These are phyloP conservation scores for Geosmithia flava DNA, from an alignment of 2,329 filamentous ascomycete species.

Conservation along the genomic window DNA sequence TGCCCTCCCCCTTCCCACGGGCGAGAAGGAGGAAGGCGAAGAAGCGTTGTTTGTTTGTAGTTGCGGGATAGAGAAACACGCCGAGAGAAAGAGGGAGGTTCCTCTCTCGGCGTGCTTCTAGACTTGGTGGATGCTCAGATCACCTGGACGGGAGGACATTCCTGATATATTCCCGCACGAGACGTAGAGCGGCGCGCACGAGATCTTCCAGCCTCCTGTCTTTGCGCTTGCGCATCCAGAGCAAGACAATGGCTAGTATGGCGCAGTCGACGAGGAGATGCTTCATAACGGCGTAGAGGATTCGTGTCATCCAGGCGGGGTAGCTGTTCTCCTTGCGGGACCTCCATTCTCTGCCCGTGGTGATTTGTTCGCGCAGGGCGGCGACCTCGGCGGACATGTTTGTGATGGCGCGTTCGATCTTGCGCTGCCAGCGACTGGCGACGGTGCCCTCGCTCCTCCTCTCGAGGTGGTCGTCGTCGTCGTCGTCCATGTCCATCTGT, in stretches of 20 bases:
- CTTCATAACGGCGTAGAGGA: constrained; percentile 56
- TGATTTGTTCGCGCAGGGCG: constrained; percentile 82
- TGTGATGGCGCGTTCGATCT: constrained; percentile 75
- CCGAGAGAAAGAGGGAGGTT: no score
- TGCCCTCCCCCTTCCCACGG: no score
- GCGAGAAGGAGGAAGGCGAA: no score
- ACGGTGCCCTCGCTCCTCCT: constrained; percentile 14
- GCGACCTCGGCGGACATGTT: constrained; percentile 89
- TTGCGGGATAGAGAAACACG: no score
- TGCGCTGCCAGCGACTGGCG: constrained; percentile 58
- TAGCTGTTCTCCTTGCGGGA: constrained; percentile 52
- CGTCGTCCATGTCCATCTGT: constrained; percentile 31
- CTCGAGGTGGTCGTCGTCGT: constrained; percentile 23
- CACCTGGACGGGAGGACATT: constrained; percentile 46
- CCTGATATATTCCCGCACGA: constrained; percentile 45
- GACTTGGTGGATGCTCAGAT: constrained; percentile 8
- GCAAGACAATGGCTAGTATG: constrained; percentile 49
- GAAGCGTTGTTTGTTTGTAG: neutral
- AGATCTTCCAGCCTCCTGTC: constrained; percentile 63
- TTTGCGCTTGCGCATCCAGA: constrained; percentile 62
- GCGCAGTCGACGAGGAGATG: constrained; percentile 64
- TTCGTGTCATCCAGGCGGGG: constrained; percentile 58
- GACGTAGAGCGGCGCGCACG: constrained; percentile 49
- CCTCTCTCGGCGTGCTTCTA: neutral
- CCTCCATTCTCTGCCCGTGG: constrained; percentile 60